phyloP scores from a whole-genome alignment of 164 flowering plant species.

The Saururus chinensis region DNA sequence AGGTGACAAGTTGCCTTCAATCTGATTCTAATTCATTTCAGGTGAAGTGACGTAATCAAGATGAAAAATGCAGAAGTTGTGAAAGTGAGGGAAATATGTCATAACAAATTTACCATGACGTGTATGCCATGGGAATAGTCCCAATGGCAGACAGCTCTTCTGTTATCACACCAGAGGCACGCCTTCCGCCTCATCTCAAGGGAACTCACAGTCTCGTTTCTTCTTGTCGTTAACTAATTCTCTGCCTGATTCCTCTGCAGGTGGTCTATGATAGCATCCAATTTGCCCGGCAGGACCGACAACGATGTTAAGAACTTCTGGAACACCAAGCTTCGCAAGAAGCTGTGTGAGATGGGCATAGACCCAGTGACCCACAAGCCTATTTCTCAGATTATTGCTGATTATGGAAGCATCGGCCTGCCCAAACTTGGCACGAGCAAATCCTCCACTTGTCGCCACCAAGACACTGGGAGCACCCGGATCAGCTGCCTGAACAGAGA shows the following conservation, averaged over 20 bases:
- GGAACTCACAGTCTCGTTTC: no score
- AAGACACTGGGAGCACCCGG: neutral
- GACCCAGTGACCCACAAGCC: constrained; percentile 56
- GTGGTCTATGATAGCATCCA: constrained; percentile 71
- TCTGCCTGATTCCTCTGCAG: constrained; percentile 13
- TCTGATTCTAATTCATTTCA: no score
- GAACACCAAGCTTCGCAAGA: constrained; percentile 62
- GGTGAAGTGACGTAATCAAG: no score
- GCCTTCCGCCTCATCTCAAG: no score
- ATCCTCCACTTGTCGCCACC: neutral
- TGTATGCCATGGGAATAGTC: no score
- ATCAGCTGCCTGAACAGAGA: constrained; percentile 1
- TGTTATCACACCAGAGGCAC: no score
- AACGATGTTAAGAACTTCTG: constrained; percentile 72
- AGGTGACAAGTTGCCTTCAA: no score
- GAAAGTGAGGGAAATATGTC: no score
- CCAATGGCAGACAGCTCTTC: no score
- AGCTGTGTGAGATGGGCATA: constrained; percentile 58
- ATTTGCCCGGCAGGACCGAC: constrained; percentile 63
- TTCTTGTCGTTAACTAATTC: neutral
- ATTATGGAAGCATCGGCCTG: neutral
- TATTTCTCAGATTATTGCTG: constrained; percentile 3
- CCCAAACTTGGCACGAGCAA: neutral
- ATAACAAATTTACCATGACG: no score
- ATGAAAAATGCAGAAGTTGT: no score